Base-by-base conservation (phyloP, 2,329 filamentous ascomycete genomes). In the Phaeophleospora eucalypticola region DNA sequence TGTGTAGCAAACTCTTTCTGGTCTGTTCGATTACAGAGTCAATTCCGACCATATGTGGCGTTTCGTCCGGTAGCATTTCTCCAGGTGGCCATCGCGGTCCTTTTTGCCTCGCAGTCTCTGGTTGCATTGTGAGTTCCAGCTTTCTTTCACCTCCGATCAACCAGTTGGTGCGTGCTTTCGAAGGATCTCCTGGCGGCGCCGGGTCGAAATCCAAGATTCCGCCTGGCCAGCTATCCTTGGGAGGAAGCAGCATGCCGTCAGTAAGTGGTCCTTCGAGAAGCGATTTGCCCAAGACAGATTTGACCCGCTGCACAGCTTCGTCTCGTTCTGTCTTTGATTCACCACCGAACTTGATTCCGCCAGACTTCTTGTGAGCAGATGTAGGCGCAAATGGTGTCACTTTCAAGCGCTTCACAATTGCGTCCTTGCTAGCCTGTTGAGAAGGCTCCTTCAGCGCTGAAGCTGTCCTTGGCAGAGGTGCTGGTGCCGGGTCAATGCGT, bases 211-310 rank as follows among this genome's bases (percentile, higher is more conserved):
- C 84, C 43, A 96, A 61, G 19, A 96, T 79, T 1, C 89, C 91
- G 2, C 93, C 93, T 53, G 89, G 82, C 82, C 91, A 96, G 12
- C 80, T 78, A 71, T 81, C 45, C 76, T 76, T 29, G 74, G 82
- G 58, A 1, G 79, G 80, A 16, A 98, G 69, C 12, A 96, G 69
- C 70, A 91, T 86, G 2, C 91, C 90, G 66, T 98, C 89, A 0
- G 90, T 96, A 41, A 98, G 65, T 4, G 93, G 89, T 0, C 93
- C 93, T 45, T 86, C 80, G 1, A 97, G 72, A 15, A 97, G 66
- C 1, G 85, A 82, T 36, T 73, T 69, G 16, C 81, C 79, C 57
- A 93, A 93, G 2, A 88, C 78, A 9, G 83, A 78, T 52, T 81
- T 80, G 51, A 95, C 82, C 36, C 81, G 80, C 60, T 85, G 84